Percentiles rank a stretch among this genome's conserved stretches.
Conservation (phyloP, 1,284 basidiomycete species). For the Lentinula novae-zelandiae region DNA sequence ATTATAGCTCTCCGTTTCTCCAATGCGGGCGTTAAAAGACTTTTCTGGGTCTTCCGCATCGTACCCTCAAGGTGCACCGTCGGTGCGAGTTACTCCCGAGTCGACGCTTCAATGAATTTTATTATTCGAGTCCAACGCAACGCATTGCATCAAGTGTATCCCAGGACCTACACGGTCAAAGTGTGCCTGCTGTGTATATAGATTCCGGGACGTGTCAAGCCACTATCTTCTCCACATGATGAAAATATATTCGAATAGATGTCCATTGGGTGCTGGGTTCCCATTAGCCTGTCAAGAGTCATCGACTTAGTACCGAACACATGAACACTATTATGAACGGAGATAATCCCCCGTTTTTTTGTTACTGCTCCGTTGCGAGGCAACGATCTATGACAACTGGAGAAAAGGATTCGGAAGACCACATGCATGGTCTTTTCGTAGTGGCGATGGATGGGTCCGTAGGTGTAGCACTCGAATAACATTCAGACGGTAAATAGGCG, state of each 20-base stretch:
- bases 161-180: too few species aligned
- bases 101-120: not conserved
- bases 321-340: not conserved
- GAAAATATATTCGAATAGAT: not conserved
- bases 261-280: not conserved
- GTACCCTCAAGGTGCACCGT: not conserved
- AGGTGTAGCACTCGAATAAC: too few species aligned
- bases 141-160: too few species aligned
- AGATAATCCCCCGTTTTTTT: not conserved
- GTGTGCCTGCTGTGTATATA: too few species aligned
- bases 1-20: not conserved
- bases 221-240: too few species aligned
- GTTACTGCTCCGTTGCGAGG: not conserved
- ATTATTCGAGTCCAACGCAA: too few species aligned
- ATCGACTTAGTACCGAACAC: too few species aligned
- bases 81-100: not conserved
- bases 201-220: too few species aligned
- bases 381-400: too few species aligned
- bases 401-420: too few species aligned
- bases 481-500: not conserved
- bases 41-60: not conserved
- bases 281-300: not conserved
- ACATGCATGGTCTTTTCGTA: too few species aligned
- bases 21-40: not conserved
- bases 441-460: too few species aligned